Conservation (phyloP, 306 rosid species). For the Vigna nakashimae region DNA sequence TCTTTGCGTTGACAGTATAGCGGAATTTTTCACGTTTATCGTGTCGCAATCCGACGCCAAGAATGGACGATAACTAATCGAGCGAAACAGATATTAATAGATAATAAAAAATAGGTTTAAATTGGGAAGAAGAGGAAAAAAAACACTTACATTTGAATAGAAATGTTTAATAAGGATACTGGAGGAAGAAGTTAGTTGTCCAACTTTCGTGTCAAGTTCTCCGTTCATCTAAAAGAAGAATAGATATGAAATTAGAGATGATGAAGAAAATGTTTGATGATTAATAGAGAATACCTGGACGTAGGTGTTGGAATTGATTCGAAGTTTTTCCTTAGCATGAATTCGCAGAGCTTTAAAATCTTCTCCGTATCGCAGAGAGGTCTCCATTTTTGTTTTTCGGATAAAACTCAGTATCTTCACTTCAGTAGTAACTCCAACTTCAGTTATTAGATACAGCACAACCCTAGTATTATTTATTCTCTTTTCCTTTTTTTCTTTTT, state of each 20-base stretch:
- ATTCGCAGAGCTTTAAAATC: constrained; percentile 74
- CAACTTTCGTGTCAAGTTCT: constrained; percentile 79
- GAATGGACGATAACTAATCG: constrained; percentile 73
- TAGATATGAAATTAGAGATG: not conserved
- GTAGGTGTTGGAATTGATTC: constrained; percentile 70
- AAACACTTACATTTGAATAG: constrained; percentile 68
- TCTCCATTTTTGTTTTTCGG: constrained; percentile 64
- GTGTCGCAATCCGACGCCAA: constrained; percentile 72
- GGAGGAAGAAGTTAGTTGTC: constrained; percentile 54
- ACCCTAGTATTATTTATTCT: constrained; percentile 17
- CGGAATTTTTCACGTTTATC: constrained; percentile 64
- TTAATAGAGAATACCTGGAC: constrained; percentile 56
- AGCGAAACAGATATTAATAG: not conserved
- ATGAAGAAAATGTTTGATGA: not conserved
- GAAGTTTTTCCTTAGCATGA: constrained; percentile 75
- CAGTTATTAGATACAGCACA: not conserved
- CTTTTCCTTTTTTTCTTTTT: too few relatives aligned
- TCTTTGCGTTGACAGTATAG: constrained; percentile 70
- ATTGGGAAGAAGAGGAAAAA: not conserved
- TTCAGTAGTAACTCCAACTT: not conserved
- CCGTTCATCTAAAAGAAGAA: constrained; percentile 65
- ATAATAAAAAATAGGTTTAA: not conserved
- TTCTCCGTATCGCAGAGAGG: constrained; percentile 76
- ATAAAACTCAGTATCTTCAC: not conserved
- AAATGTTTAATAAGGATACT: constrained; percentile 67